Conservation (phyloP, 2,329 filamentous ascomycete species). For the Teratosphaeria pseudoeucalypti region DNA sequence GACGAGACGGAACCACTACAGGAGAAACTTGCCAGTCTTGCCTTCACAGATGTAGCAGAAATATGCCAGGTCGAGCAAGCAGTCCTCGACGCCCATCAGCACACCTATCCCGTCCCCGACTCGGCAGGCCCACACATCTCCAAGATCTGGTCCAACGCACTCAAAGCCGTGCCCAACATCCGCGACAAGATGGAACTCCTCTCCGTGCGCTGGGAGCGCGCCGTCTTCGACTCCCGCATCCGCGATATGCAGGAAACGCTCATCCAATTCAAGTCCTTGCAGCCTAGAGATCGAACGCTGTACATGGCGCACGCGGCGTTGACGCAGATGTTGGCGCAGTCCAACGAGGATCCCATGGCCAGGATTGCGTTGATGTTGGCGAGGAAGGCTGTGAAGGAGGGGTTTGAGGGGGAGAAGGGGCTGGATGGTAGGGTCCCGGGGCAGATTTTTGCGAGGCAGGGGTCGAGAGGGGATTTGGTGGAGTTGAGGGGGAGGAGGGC, state of each 20-base stretch:
- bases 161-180: not conserved
- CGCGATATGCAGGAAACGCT: slow-evolving; percentile 25
- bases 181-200: slow-evolving; percentile 19
- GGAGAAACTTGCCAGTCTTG: slow-evolving; percentile 13
- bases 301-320: slow-evolving; percentile 26
- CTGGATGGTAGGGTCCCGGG: slow-evolving; percentile 24
- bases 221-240: slow-evolving; percentile 20
- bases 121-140: slow-evolving; percentile 19
- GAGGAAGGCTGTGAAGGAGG: slow-evolving; percentile 22
- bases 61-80: slow-evolving; percentile 20
- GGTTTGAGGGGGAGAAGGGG: slow-evolving; percentile 19
- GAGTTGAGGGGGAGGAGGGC: slow-evolving; percentile 8
- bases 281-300: slow-evolving; percentile 20
- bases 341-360: slow-evolving; percentile 20
- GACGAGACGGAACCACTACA: slow-evolving; percentile 14
- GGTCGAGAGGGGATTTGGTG: slow-evolving; percentile 17
- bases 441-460: slow-evolving; percentile 23
- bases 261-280: slow-evolving; percentile 23
- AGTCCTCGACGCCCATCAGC: slow-evolving; percentile 13
- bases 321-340: slow-evolving; percentile 21
- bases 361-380: slow-evolving; percentile 21
- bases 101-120: slow-evolving; percentile 16
- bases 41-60: slow-evolving; percentile 17
- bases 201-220: slow-evolving; percentile 20
- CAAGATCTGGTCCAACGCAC: slow-evolving; percentile 24